These are phyloP conservation scores for Aspergillus ochraceus DNA, from an alignment of 2,329 filamentous ascomycete species.

Conservation along the genomic window DNA sequence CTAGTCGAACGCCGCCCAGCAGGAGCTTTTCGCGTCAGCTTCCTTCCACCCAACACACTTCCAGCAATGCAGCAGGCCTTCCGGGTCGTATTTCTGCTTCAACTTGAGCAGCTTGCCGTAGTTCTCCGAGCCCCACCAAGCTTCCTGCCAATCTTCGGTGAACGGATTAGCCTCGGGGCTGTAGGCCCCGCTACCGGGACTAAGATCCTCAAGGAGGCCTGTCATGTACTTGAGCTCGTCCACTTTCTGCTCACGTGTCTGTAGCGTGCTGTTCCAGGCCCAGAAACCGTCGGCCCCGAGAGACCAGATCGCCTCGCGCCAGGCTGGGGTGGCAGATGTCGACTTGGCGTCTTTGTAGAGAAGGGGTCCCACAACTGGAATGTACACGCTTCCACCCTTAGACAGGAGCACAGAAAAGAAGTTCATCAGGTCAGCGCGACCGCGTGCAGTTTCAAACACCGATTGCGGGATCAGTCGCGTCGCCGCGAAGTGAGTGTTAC, in stretches of 20 bases:
- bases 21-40: not conserved
- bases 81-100: slow-evolving; percentile 19
- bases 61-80: slow-evolving; percentile 8
- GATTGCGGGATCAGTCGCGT: slow-evolving; percentile 19
- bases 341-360: slow-evolving; percentile 17
- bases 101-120: slow-evolving; percentile 16
- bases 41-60: not conserved
- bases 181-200: slow-evolving; percentile 19
- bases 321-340: slow-evolving; percentile 18
- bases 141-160: slow-evolving; percentile 15
- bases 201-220: slow-evolving; percentile 11
- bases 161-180: slow-evolving; percentile 21
- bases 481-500: slow-evolving; percentile 15
- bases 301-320: slow-evolving; percentile 20
- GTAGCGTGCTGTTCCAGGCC: slow-evolving; percentile 18
- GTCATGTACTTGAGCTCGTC: slow-evolving; percentile 10
- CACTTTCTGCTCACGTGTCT: slow-evolving; percentile 10
- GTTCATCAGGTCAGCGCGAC: slow-evolving; percentile 13
- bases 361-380: slow-evolving; percentile 15
- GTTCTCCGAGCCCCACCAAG: slow-evolving; percentile 20
- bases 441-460: slow-evolving; percentile 14
- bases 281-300: slow-evolving; percentile 11
- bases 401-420: slow-evolving; percentile 8
- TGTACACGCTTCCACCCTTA: slow-evolving; percentile 12
- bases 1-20: not conserved